Evolutionary conservation across 352 stramenopile genomes (phyloP), one percentile per base, ranked within the genome.

Genomic region (Blastocystis sp.): DNA sequence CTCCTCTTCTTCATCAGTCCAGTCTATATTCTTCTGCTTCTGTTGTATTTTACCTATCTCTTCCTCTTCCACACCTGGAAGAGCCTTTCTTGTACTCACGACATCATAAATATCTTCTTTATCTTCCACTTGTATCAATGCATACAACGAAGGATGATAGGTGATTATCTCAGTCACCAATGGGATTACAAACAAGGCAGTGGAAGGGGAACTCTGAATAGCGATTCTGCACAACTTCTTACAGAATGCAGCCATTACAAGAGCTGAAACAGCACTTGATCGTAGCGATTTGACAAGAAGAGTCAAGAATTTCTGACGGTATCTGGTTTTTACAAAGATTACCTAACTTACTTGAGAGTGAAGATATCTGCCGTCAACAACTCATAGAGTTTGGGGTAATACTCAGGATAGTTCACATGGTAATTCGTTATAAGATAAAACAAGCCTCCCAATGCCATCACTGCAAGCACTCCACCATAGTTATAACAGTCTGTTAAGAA

Each of bases 381-480:
- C 41, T 89, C 84, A 82, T 95, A 95, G 56, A 96, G 91, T 90
- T 95, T 95, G 91, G 93, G 94, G 92, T 95, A 96, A 54, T 95
- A 96, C 68, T 95, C 93, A 7, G 93, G 93, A 77, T 94, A 96
- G 90, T 96, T 94, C 70, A 96, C 95, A 90, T 95, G 95, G 92
- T 95, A 94, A 89, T 95, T 92, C 45, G 94, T 93, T 82, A 96
- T 96, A 56, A 96, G 92, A 66, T 95, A 92, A 80, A 95, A 96
- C 37, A 96, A 90, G 89, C 93, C 93, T 90, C 95, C 95, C 61
- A 96, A 91, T 23, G 93, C 92, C 39, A 96, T 89, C 41, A 96
- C 82, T 90, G 93, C 95, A 59, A 93, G 94, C 76, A 95, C 93
- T 55, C 94, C 93, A 59, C 93, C 94, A 43, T 79, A 87, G 76